Conservation (phyloP, 176 grass and related monocot species). For the Bonia amplexicaulis region DNA sequence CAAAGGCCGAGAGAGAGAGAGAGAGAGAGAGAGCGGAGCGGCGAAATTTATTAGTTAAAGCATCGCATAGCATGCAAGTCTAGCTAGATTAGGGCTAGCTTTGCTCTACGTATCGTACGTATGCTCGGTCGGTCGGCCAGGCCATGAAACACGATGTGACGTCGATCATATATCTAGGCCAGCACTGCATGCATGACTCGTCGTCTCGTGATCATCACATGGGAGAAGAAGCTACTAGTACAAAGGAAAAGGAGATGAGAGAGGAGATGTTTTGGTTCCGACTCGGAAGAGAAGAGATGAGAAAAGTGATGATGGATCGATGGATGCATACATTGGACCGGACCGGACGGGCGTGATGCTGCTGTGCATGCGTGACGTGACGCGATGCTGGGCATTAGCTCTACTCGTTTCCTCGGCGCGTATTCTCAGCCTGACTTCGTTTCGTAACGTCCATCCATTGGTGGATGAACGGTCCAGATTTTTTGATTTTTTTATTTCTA, state of each 20-base stretch:
- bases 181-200: background rate
- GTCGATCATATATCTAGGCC: background rate
- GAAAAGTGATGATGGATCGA: background rate
- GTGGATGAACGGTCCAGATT: too few species aligned
- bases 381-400: background rate
- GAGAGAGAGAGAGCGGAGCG: background rate
- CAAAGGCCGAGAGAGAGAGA: background rate
- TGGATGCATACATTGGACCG: background rate
- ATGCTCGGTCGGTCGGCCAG: background rate
- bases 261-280: background rate
- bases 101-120: background rate
- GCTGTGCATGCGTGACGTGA: background rate
- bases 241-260: background rate
- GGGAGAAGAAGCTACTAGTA: background rate
- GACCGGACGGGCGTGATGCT: background rate
- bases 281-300: background rate
- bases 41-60: background rate
- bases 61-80: background rate
- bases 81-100: background rate
- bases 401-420: too few species aligned
- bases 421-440: too few species aligned
- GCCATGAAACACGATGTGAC: conserved; percentile 12
- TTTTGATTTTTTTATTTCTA: too few species aligned
- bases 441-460: too few species aligned
- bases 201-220: background rate